phyloP scores from a whole-genome alignment of 108 stramenopile genomes.

The Nitzschia sp. region DNA sequence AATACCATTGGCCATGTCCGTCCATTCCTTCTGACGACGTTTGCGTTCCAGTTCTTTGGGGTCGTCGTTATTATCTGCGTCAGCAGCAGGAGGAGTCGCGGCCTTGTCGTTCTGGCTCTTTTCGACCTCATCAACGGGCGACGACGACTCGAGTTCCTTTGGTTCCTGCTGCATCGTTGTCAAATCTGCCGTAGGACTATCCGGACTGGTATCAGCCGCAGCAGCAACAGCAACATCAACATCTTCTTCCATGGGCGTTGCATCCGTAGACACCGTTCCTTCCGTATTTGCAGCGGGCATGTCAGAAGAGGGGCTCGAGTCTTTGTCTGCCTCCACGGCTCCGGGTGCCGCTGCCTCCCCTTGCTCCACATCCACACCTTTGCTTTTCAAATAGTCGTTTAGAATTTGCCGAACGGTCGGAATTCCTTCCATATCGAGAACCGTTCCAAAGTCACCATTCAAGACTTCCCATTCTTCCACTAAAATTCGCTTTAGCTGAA shows the following conservation, averaged over 20 bases:
- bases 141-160: neutral
- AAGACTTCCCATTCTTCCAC: conserved; percentile 85
- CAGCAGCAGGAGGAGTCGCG: neutral
- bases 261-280: neutral
- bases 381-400: conserved; percentile 40
- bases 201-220: neutral
- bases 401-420: conserved; percentile 58
- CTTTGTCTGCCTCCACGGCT: neutral
- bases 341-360: neutral
- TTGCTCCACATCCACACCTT: conserved; percentile 7
- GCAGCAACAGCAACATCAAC: neutral
- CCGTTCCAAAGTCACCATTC: conserved; percentile 60
- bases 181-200: neutral
- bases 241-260: neutral
- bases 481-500: conserved; percentile 66
- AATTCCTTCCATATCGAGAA: conserved; percentile 50
- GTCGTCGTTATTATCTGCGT: conserved; percentile 5
- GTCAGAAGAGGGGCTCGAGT: neutral
- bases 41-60: conserved; percentile 1
- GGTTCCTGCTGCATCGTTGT: neutral
- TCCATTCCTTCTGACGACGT: conserved; percentile 41
- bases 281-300: neutral
- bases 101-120: neutral
- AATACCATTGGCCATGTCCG: conserved; percentile 74
- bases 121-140: neutral